Base-by-base conservation (phyloP, 2,329 filamentous ascomycete genomes). In the Colletotrichum kahawae region DNA sequence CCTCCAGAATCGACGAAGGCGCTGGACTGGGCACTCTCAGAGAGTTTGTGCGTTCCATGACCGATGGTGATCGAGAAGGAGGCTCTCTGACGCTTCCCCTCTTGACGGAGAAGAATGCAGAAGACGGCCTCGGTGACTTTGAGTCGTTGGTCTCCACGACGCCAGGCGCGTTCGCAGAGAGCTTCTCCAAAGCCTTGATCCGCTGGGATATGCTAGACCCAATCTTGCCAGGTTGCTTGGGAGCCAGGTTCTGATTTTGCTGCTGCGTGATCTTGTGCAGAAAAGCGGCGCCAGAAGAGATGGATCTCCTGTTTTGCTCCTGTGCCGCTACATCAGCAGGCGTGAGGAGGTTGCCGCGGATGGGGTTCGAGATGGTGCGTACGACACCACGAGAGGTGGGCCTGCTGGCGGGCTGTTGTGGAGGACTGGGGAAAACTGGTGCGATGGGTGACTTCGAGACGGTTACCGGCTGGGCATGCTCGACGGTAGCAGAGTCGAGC, bases 181-280 rank as follows among this genome's bases (percentile, higher is more conserved):
- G 89, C 83, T 95, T 96, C 82, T 98, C 95, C 68, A 99, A 88
- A 8, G 96, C 95, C 84, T 98, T 97, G 83, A 98, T 98, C 56
- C 97, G 93, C 82, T 96, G 95, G 4, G 96, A 97, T 76, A 99
- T 98, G 78, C 95, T 95, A 10, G 94, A 95, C 9, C 95, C 96
- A 29, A 98, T 91, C 80, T 95, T 97, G 78, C 93, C 89, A 38
- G 73, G 73, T 82, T 96, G 97, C 82, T 94, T 95, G 5, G 91
- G 87, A 62, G 89, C 86, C 65, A 93, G 81, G 67, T 89, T 88
- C n/a, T 74, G 69, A 16, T 90, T 84, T 34, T 87, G 84, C 78
- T 91, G 90, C 77, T 89, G 90, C 9, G 86, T 86, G 63, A 90
- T 85, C 74, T 87, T 90, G 78, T 90, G 89, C 71, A 91, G 79